A percentile compares a stretch with the other conserved stretches of the same genome.
These are phyloP conservation scores for Crithidia mellificae DNA, from an alignment of 208 protist genomes.

Conservation along the genomic window DNA sequence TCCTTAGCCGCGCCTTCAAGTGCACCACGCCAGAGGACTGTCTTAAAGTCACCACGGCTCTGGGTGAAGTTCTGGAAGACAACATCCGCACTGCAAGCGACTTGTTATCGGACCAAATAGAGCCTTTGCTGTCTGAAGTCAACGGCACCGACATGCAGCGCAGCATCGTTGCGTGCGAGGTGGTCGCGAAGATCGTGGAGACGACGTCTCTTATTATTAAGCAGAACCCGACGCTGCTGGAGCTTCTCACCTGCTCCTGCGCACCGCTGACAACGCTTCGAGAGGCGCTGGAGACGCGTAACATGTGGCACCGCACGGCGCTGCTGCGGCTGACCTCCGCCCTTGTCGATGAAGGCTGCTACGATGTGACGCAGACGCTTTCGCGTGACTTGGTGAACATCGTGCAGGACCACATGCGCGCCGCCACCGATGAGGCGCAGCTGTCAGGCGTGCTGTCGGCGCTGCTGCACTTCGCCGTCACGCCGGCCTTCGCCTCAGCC, in stretches of 20 bases:
- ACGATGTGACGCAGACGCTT: slow-evolving; percentile 61
- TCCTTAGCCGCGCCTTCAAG: slow-evolving; percentile 60
- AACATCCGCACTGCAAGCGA: slow-evolving; percentile 78
- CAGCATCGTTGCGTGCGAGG: slow-evolving; percentile 64
- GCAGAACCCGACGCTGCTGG: slow-evolving; percentile 70
- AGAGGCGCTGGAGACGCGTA: slow-evolving; percentile 53
- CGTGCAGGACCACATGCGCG: slow-evolving; percentile 50
- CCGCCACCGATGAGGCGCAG: slow-evolving; percentile 45
- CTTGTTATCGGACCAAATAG: slow-evolving; percentile 52
- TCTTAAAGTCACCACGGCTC: slow-evolving; percentile 36
- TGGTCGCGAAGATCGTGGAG: slow-evolving; percentile 68
- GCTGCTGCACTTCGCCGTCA: slow-evolving; percentile 47
- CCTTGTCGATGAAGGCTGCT: slow-evolving; percentile 74
- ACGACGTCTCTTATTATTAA: slow-evolving; percentile 62
- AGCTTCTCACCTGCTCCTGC: slow-evolving; percentile 56
- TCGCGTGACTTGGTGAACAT: slow-evolving; percentile 44
- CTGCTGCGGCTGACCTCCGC: slow-evolving; percentile 58
- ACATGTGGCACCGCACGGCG: slow-evolving; percentile 68
- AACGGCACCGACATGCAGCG: slow-evolving; percentile 15
- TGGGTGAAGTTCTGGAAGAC: slow-evolving; percentile 68
- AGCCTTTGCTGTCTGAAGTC: slow-evolving; percentile 33
- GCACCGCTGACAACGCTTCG: slow-evolving; percentile 51
- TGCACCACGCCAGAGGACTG: slow-evolving; percentile 48
- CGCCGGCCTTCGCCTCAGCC: slow-evolving; percentile 49
- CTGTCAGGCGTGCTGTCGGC: slow-evolving; percentile 62